Evolutionary conservation across 306 rosid genomes (phyloP).

Genomic region (Cicer yamashitae): DNA sequence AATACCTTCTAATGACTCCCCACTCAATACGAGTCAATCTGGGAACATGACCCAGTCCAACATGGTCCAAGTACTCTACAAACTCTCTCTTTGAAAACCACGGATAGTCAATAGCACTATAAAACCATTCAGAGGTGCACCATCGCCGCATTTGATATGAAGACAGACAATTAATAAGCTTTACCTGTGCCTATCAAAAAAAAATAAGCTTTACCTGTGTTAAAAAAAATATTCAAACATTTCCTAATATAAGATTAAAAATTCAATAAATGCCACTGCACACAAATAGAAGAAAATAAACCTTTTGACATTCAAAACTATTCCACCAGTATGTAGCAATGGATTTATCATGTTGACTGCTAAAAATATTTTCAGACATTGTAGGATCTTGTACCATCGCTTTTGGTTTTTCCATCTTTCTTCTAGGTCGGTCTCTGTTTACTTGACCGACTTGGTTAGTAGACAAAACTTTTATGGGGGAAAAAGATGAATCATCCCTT

Average conservation of each 20-base stretch:
- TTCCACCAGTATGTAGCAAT: conserved; percentile 45
- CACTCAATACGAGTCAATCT: conserved; percentile 96
- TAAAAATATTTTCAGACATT: conserved; percentile 48
- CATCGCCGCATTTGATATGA: conserved; percentile 72
- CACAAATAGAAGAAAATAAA: conserved; percentile 45
- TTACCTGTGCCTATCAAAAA: conserved; percentile 58
- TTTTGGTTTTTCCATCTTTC: conserved; percentile 67
- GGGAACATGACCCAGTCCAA: conserved; percentile 94
- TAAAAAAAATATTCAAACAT: conserved; percentile 15
- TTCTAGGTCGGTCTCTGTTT: conserved; percentile 58
- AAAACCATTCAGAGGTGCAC: conserved; percentile 96
- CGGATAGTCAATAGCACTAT: conserved; percentile 93
- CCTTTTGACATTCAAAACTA: conserved; percentile 58
- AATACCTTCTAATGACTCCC: conserved; percentile 93
- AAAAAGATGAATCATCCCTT: conserved; percentile 55
- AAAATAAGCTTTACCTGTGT: conserved; percentile 64
- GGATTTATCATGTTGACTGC: conserved; percentile 50
- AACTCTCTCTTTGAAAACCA: conserved; percentile 98
- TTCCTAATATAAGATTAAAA: conserved; percentile 33
- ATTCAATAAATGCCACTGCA: conserved; percentile 34
- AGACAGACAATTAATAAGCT: conserved; percentile 70
- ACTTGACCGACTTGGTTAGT: conserved; percentile 55
- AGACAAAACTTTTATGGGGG: conserved; percentile 55
- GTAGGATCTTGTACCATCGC: conserved; percentile 49
- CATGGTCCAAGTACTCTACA: conserved; percentile 87